phyloP scores from a whole-genome alignment of 257 asterid species.

The Sherardia arvensis region DNA sequence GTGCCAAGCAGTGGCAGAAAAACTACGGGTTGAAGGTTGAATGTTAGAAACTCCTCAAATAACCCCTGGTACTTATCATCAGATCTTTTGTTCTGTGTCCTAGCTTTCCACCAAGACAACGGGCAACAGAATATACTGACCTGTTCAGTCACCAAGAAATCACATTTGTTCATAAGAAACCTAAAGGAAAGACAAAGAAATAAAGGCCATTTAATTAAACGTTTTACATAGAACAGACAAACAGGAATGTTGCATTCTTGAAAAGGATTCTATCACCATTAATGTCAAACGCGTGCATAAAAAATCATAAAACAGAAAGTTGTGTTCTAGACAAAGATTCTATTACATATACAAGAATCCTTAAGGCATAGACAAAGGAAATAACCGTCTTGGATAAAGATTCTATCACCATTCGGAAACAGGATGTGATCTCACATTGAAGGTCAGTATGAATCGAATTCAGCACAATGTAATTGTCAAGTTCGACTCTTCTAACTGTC shows the following conservation, averaged over 20 bases:
- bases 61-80: constrained; percentile 87
- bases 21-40: constrained; percentile 80
- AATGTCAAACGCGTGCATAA: too few species aligned
- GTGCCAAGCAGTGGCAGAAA: constrained; percentile 99
- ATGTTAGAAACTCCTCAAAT: constrained; percentile 55
- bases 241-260: too few species aligned
- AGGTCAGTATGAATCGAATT: background rate
- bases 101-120: constrained; percentile 98
- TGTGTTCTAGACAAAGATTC: background rate
- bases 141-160: constrained; percentile 25
- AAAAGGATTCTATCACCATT: too few species aligned
- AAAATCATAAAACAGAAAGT: too few species aligned
- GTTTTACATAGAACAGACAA: too few species aligned
- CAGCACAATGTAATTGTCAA: background rate
- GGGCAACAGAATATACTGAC: constrained; percentile 97
- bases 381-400: too few species aligned
- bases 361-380: too few species aligned
- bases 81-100: constrained; percentile 76
- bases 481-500: background rate
- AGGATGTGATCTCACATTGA: background rate
- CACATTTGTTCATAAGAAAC: background rate
- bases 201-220: too few species aligned
- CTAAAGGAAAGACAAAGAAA: too few species aligned
- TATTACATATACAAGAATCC: too few species aligned
- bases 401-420: background rate